A percentile compares a stretch with the other conserved stretches of the same genome.
Conservation (phyloP, 164 flowering plant genomes). For the Magnolia officinalis region DNA sequence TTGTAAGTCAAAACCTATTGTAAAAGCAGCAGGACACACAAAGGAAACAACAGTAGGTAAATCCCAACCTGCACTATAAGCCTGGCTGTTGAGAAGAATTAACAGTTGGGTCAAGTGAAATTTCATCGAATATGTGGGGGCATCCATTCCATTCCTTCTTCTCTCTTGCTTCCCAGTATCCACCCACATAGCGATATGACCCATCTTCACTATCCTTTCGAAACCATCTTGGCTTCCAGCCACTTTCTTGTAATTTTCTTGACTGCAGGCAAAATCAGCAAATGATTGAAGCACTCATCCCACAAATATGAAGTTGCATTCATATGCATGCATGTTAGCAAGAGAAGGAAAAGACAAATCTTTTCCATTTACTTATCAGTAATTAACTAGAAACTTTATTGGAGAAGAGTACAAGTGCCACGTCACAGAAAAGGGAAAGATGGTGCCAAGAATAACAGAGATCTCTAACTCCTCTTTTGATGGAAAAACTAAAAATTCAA, state of each 20-base stretch:
- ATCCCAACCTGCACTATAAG: constrained; percentile 32
- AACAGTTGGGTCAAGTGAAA: constrained; percentile 31
- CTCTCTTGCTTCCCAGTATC: constrained; percentile 90
- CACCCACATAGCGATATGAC: constrained; percentile 61
- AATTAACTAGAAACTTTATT: background rate
- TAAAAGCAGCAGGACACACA: background rate
- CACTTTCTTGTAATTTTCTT: constrained; percentile 80
- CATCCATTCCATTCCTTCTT: constrained; percentile 69
- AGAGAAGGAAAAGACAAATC: background rate
- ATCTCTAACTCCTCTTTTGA: too few species aligned
- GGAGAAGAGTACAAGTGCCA: background rate
- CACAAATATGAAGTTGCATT: background rate
- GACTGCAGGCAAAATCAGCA: constrained; percentile 43
- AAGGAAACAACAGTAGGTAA: background rate
- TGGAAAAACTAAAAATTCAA: too few species aligned
- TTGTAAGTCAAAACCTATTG: background rate
- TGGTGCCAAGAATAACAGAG: background rate
- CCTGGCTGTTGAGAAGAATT: constrained; percentile 6
- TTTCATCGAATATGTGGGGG: constrained; percentile 66
- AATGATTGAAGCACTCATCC: background rate
- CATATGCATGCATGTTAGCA: background rate
- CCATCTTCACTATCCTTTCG: constrained; percentile 53
- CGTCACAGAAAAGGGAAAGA: background rate
- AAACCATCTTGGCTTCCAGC: constrained; percentile 93
- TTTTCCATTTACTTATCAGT: background rate